Conservation (phyloP, 2,329 filamentous ascomycete species). For the Pseudopithomyces chartarum region DNA sequence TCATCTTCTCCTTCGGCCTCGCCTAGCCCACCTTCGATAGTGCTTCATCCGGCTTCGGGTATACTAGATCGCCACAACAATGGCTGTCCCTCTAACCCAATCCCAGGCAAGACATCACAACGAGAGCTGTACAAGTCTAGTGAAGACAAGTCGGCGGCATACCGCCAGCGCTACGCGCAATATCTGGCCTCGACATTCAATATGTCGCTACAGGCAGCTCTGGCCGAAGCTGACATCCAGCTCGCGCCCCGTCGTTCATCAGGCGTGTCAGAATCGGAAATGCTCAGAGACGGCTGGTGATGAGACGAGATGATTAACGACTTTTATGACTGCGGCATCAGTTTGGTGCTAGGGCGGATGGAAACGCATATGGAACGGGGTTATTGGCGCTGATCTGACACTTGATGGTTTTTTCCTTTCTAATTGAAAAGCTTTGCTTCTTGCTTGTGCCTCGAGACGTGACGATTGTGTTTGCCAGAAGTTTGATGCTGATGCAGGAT, state of each 20-base stretch:
- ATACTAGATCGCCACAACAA: conserved; percentile 45
- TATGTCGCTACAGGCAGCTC: conserved; percentile 45
- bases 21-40: conserved; percentile 42
- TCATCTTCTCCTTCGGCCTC: conserved; percentile 38
- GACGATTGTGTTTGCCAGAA: conserved; percentile 14
- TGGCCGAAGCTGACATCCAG: conserved; percentile 44
- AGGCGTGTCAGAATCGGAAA: conserved; percentile 42
- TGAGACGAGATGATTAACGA: conserved; percentile 17
- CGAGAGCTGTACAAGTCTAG: conserved; percentile 40
- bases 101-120: conserved; percentile 38
- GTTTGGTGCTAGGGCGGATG: conserved; percentile 16
- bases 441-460: conserved; percentile 23
- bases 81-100: conserved; percentile 42
- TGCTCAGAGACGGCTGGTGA: conserved; percentile 34
- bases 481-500: conserved; percentile 25
- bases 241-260: conserved; percentile 42
- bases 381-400: conserved; percentile 20
- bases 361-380: conserved; percentile 26
- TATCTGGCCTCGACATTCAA: conserved; percentile 48
- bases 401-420: conserved; percentile 15
- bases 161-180: conserved; percentile 45
- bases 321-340: conserved; percentile 22
- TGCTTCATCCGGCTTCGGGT: conserved; percentile 47
- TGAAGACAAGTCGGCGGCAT: conserved; percentile 37
- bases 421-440: conserved; percentile 29